Base-by-base conservation (phyloP, 1,139 yeast species). In the Lodderomyces theae region DNA sequence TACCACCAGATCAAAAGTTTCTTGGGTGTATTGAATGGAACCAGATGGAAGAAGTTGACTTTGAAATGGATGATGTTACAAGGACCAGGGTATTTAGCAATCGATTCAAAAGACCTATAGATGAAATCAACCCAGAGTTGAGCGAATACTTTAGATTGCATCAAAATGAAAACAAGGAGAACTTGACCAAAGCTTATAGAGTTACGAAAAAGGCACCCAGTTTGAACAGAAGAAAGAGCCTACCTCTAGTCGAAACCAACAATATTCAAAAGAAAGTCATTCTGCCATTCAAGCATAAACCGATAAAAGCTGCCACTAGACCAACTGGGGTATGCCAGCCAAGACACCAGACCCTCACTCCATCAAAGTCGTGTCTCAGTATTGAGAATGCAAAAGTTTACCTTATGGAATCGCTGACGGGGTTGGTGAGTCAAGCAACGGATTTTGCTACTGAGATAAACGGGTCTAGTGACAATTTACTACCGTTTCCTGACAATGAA, bases 381-480 rank as follows among this genome's bases (percentile, higher is more conserved):
- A 26, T 35, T 13, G 36, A 33, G 15, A 37, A 35, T 4, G 35
- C 42, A 1, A 40, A 19, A 9, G 80, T 80, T 41, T 72, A 75
- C 51, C 61, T 82, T 33, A 88, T 84, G 29, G 84, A 82, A 48
- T 77, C 89, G 2, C 78, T 82, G 56, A 80, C 82, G 19, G 89
- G 89, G 0, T 69, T 71, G 41, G 53, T 80, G 16, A 76, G 74
- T 48, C 90, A 84, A 54, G 90, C 90, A 6, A 83, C 90, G 4
- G 78, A 76, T 49, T 83, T 78, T 58, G 92, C 88, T 2, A 84
- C 90, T 1, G 90, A 83, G 56, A 69, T 84, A 37, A 84, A 84
- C 55, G 75, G 87, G 0, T 69, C 77, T 29, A 77, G 78, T 47
- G 72, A 82, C 45, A 79, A 74, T 46, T 86, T 84, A 8, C 74